These are phyloP conservation scores for Penicillium sp. DNA, from an alignment of 2,329 filamentous ascomycete species.

Conservation along the genomic window DNA sequence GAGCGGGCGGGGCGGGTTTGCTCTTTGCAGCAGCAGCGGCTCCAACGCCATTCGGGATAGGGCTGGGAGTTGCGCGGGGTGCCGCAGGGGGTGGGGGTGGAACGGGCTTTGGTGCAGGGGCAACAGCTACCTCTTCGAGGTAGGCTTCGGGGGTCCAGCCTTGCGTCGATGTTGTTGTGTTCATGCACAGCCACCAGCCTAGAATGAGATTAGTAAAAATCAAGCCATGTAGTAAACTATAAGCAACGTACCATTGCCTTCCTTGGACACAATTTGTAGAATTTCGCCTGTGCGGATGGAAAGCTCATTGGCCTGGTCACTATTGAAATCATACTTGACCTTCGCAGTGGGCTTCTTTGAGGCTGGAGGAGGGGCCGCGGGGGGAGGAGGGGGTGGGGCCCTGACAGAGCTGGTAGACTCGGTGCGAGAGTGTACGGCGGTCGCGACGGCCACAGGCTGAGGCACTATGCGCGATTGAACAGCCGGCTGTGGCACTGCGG, in stretches of 20 bases:
- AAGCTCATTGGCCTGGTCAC: slow-evolving; percentile 81
- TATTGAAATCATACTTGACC: slow-evolving; percentile 88
- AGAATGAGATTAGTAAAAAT: slow-evolving; percentile 27
- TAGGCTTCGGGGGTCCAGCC: slow-evolving; percentile 96
- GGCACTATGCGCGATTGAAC: slow-evolving; percentile 47
- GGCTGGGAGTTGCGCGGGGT: slow-evolving; percentile 58
- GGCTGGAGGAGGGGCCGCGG: slow-evolving; percentile 59
- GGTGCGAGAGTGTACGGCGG: slow-evolving; percentile 49
- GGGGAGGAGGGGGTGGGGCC: slow-evolving; percentile 66
- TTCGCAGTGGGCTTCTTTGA: slow-evolving; percentile 75
- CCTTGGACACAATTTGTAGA: slow-evolving; percentile 88
- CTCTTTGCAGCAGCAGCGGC: slow-evolving; percentile 49
- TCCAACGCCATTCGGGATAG: slow-evolving; percentile 54
- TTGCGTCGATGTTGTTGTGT: slow-evolving; percentile 64
- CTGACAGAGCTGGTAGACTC: slow-evolving; percentile 59
- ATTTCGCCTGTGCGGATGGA: slow-evolving; percentile 76
- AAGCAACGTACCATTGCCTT: slow-evolving; percentile 75
- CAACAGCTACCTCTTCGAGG: slow-evolving; percentile 67
- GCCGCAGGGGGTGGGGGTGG: slow-evolving; percentile 50
- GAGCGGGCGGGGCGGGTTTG: slow-evolving; percentile 73
- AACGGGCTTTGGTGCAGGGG: slow-evolving; percentile 59
- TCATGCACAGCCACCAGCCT: slow-evolving; percentile 97
- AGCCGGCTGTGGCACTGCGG: slow-evolving; percentile 34
- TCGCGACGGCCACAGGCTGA: slow-evolving; percentile 37
- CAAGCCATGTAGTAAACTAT: not conserved